Percentiles rank a stretch among this genome's conserved stretches.
Conservation (phyloP, 1,284 basidiomycete genomes). For the Ceratobasidium sp. region DNA sequence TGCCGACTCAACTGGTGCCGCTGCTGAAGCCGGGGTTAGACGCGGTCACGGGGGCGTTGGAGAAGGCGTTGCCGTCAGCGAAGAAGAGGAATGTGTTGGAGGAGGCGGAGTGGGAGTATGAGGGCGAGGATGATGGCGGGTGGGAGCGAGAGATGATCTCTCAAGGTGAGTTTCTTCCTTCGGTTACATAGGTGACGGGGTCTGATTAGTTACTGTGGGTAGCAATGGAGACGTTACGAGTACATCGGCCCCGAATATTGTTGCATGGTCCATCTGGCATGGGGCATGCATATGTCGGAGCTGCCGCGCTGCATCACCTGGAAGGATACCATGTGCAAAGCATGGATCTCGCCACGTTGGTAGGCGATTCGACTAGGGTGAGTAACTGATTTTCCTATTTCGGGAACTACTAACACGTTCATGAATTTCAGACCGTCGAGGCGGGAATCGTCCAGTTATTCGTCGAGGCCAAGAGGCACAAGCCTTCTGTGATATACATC, state of each 20-base stretch:
- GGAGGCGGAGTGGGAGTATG: slow-evolving; percentile 93
- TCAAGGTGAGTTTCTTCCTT: slow-evolving; percentile 75
- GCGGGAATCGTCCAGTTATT: slow-evolving; percentile 96
- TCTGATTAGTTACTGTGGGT: slow-evolving; percentile 50
- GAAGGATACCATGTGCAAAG: slow-evolving; percentile 97
- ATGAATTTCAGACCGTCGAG: slow-evolving; percentile 79
- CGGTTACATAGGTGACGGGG: slow-evolving; percentile 20
- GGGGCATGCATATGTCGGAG: slow-evolving; percentile 92
- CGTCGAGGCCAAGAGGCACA: slow-evolving; percentile 96
- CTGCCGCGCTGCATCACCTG: slow-evolving; percentile 91
- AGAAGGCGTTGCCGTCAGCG: slow-evolving; percentile 76
- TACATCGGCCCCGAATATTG: slow-evolving; percentile 91
- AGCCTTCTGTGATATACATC: slow-evolving; percentile 96
- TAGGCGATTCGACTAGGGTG: slow-evolving; percentile 92
- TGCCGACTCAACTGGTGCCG: slow-evolving; percentile 90
- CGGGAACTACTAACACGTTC: slow-evolving; percentile 2
- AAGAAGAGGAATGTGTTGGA: slow-evolving; percentile 87
- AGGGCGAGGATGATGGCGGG: slow-evolving; percentile 75
- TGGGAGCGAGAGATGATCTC: slow-evolving; percentile 87
- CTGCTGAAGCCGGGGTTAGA: slow-evolving; percentile 80
- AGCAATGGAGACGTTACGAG: slow-evolving; percentile 93
- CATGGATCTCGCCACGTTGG: slow-evolving; percentile 88
- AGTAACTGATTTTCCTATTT: slow-evolving; percentile 47
- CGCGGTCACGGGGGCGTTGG: slow-evolving; percentile 76
- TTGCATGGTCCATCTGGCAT: slow-evolving; percentile 87